Base-by-base conservation (phyloP, 106 monocot genomes). In the Allium sativum region DNA sequence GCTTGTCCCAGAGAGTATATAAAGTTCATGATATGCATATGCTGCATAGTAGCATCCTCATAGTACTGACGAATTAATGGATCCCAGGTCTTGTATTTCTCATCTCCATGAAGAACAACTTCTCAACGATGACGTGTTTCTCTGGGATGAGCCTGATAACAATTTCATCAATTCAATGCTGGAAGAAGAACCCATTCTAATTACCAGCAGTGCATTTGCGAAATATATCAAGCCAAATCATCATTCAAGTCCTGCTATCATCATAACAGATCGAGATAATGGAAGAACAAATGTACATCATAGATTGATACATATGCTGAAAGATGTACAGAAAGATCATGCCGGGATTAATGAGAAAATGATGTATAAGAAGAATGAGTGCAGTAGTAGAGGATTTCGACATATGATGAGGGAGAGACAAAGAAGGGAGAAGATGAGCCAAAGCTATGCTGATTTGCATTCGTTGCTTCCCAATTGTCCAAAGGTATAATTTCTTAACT, bases 391-490 rank as follows among this genome's bases (percentile, higher is more conserved):
- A 18, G 78, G 85, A 55, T 89, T 89, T 66, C 72, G 73, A 45
- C 93, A 93, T 56, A 93, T 86, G 93, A 31, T 31, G 31, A 68
- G 89, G 52, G 93, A 93, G 78, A 51, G 93, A 66, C 76, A 74
- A 50, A 52, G 93, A 59, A 72, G 93, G 52, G 93, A 89, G 89
- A 81, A 79, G 67, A 69, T 89, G 21, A 89, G 93, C 70, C 89
- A 93, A 80, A 81, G 83, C 68, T 93, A 93, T 44, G 76, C 85
- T 3, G 93, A 93, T 44, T 48, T 93, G 12, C 56, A 93, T 70
- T 58, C 75, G 6, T 48, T 93, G 58, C 53, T 93, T 6, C 52
- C 73, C 1, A 59, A 76, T 5, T 50, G 71, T 52, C 74, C 82
- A 21, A 93, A 89, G 88, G 93, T 93, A 31, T 31, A 31, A 31